Base-by-base conservation (phyloP, 2,329 filamentous ascomycete genomes). In the Boeremia exigua region DNA sequence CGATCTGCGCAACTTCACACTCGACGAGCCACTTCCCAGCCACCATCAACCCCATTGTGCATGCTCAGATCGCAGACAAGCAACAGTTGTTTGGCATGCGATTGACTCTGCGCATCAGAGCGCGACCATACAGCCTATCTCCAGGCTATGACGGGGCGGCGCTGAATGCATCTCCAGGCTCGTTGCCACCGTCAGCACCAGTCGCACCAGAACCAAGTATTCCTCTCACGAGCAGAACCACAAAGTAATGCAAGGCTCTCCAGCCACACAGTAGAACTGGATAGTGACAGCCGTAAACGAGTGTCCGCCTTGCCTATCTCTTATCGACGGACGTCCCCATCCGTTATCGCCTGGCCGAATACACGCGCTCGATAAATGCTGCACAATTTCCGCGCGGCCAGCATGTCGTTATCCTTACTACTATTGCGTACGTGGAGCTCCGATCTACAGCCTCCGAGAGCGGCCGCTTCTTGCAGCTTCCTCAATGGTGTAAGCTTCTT, bases 401-500 rank as follows among this genome's bases (percentile, higher is more conserved):
- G 15, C 37, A 57, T 57, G 54, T 44, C 44, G 48, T 48, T 28
- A 57, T 52, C 10, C 30, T 14, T 34, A 10, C 33, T 48, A 28
- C 43, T 23, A 37, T 57, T 57, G 48, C 54, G 54, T 57, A 48
- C 48, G 53, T 43, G 47, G 40, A 49, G 34, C 39, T 48, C 32
- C 17, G 45, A 30, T 48, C 42, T 37, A 42, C 42, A 9, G 12
- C 34, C 32, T 40, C 48, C 49, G 39, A 40, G 15, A 29, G 45
- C 45, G 54, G 54, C 45, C 43, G 29, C 23, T 17, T 43, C 42
- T 53, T 32, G 54, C 54, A 57, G 54, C 54, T 57, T 42, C 54
- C 54, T 44, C 38, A 57, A 52, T 23, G 12, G 54, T 46, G 33
- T 46, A 57, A 49, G 48, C 54, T 40, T 45, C 29, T 44, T 49